Evolutionary conservation across 2,329 filamentous ascomycete genomes (phyloP), one percentile per base, ranked within the genome.

Genomic region (Westerdykella aurantiaca): DNA sequence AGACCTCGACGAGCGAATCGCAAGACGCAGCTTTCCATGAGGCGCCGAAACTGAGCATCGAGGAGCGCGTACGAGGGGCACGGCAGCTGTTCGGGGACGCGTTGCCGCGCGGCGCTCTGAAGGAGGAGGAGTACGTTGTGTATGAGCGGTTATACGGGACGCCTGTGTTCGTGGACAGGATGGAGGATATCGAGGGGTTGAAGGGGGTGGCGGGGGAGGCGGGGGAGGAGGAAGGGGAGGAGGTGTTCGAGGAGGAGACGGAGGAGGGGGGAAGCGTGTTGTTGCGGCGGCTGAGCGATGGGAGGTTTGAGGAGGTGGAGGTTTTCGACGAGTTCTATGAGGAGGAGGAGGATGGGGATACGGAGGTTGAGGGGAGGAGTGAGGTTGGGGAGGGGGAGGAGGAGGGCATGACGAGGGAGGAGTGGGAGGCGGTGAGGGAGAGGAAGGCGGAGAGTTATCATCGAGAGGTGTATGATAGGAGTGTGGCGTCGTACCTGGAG

Each of bases 111-210:
- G 82, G 77, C 29, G 80, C 87, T 55, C 67, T 96, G 41, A 81
- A 74, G 29, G 73, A 76, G 1, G 78, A 85, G 42, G 89, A 95
- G 64, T 82, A 85, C 57, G 72, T 71, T 38, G 70, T 95, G 1
- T 95, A 95, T 66, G 81, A 85, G 60, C 77, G 88, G 50, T 70
- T 95, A 13, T 96, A 93, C 63, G 91, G 90, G 1, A 74, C 82
- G 29, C 88, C 89, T 2, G 43, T 67, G 1, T 63, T 86, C 48
- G 75, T 82, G 34, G 81, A 83, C 45, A 79, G 85, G 63, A 73
- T 81, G 4, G 80, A 70, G 47, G 60, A 67, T 34, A 52, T 63
- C n/a, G 55, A 60, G 40, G 60, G 55, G 25, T 14, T 35, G 10
- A 29, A 29, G 25, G 25, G 25, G 25, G 49, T 63, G 69, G 21